These are phyloP conservation scores for rapeseed (Brassica napus) DNA, from an alignment of 345 rosid species.

Conservation along the genomic window Da-Ae NC_063442.1:36233001-36233500, in stretches of 20 bases:
- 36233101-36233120: constrained; percentile 83
- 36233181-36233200: constrained; percentile 68
- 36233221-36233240: constrained; percentile 52
- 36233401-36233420: constrained; percentile 40
- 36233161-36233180: constrained; percentile 80
- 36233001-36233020: constrained; percentile 78
- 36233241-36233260: constrained; percentile 43
- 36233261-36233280: constrained; percentile 35
- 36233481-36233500: constrained; percentile 90
- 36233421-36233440: constrained; percentile 34
- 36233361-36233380: constrained; percentile 62
- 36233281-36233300: constrained; percentile 35
- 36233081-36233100: constrained; percentile 82
- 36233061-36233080: constrained; percentile 70
- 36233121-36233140: constrained; percentile 75
- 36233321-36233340: constrained; percentile 65
- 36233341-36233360: constrained; percentile 58
- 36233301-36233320: constrained; percentile 55
- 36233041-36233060: constrained; percentile 71
- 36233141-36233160: constrained; percentile 97
- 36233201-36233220: constrained; percentile 55
- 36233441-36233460: constrained; percentile 73
- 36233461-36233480: constrained; percentile 75
- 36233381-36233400: constrained; percentile 39
- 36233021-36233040: constrained; percentile 67